These are phyloP conservation scores for Pinus taeda DNA, from an alignment of 75 land plant genomes.

Conservation along the genomic window DNA sequence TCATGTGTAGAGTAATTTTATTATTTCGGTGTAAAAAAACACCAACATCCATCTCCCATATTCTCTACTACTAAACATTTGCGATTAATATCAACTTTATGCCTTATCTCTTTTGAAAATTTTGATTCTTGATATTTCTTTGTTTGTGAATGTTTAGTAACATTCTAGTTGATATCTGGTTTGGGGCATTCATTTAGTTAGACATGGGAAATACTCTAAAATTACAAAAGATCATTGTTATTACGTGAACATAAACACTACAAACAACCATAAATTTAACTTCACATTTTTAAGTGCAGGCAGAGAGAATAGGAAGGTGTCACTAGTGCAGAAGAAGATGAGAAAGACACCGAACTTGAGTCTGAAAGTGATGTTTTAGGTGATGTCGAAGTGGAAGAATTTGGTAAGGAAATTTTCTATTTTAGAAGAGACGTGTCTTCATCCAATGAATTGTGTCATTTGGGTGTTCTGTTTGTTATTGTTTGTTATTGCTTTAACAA, in stretches of 20 bases:
- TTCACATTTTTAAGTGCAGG: neutral
- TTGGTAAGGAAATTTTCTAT: neutral
- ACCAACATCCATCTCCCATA: no score
- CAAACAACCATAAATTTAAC: no score
- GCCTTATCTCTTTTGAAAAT: no score
- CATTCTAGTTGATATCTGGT: no score
- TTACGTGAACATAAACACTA: no score
- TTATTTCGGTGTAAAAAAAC: no score
- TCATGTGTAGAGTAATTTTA: no score
- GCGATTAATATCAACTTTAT: no score
- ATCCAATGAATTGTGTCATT: neutral
- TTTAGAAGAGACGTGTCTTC: neutral
- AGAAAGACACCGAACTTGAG: neutral
- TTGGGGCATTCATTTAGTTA: neutral
- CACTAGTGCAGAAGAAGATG: constrained; percentile 3
- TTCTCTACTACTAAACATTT: no score
- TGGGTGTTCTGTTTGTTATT: neutral
- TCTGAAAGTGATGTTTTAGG: neutral
- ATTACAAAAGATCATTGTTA: neutral
- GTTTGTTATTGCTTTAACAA: neutral
- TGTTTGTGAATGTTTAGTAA: no score
- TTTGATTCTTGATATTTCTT: no score
- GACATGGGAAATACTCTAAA: neutral
- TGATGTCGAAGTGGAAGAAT: neutral
- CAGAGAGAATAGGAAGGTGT: neutral